Evolutionary conservation across 371 early-diverging fungal genomes (phyloP).

Genomic region (Haplosporangium sp.): DNA sequence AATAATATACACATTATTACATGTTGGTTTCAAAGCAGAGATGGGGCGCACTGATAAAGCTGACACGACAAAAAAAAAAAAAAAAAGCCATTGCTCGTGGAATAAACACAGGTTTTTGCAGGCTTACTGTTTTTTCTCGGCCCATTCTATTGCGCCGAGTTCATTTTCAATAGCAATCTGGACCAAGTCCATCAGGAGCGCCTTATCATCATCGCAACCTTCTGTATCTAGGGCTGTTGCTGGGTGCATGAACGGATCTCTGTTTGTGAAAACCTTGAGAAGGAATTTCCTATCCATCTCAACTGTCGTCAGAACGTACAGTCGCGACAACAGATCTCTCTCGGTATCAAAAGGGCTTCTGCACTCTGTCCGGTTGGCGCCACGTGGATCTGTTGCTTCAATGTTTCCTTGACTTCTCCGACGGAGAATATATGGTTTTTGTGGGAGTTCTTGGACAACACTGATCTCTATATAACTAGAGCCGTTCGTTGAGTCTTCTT

Average conservation of each 20-base stretch:
- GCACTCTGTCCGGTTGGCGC: neutral
- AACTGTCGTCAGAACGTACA: conserved; percentile 11
- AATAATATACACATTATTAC: neutral
- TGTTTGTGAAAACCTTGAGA: conserved; percentile 16
- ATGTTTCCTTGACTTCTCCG: too few species aligned
- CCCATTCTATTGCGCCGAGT: conserved; percentile 38
- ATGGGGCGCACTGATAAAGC: too few species aligned
- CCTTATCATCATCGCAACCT: neutral
- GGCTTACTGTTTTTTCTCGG: conserved; percentile 8
- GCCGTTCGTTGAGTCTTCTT: neutral
- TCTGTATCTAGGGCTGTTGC: conserved; percentile 1
- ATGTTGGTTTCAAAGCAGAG: neutral
- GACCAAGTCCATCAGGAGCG: conserved; percentile 8
- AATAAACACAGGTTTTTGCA: neutral
- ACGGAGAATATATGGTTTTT: neutral
- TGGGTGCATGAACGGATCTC: conserved; percentile 14
- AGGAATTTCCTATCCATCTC: conserved; percentile 11
- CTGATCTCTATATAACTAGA: neutral
- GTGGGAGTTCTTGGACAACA: conserved; percentile 14
- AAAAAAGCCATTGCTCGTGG: too few species aligned
- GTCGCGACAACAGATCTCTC: conserved; percentile 11
- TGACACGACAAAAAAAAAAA: neutral
- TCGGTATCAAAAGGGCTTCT: conserved; percentile 4
- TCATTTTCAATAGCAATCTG: conserved; percentile 34
- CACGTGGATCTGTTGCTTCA: too few species aligned